Evolutionary conservation across 2,329 filamentous ascomycete species (phyloP).

Genomic region (Fusarium chuoi): DNA sequence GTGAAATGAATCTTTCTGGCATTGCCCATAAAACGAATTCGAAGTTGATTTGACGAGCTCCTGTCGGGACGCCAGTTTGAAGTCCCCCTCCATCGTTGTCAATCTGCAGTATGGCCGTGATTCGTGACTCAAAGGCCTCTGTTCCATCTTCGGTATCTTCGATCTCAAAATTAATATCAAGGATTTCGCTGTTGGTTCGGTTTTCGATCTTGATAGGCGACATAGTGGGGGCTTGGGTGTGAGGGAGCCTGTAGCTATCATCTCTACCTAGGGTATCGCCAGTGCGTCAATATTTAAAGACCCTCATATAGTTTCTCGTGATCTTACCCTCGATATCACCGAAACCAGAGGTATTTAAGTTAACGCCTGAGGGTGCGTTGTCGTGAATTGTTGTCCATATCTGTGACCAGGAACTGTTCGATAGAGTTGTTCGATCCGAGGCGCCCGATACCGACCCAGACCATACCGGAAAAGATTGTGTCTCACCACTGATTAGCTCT

Average conservation of each 20-base stretch:
- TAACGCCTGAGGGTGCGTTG: neutral
- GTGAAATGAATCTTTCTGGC: neutral
- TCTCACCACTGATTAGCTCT: neutral
- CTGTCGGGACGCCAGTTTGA: neutral
- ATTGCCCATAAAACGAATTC: neutral
- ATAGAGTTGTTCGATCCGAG: neutral
- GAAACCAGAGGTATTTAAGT: rapidly evolving
- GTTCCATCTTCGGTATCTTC: neutral
- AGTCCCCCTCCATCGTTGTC: neutral
- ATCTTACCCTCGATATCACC: rapidly evolving
- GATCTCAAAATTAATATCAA: neutral
- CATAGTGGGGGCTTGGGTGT: neutral
- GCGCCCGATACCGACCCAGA: rapidly evolving
- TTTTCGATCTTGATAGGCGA: neutral
- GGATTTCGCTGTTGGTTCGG: neutral
- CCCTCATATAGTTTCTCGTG: neutral
- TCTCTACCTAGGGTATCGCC: neutral
- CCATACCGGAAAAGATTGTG: neutral
- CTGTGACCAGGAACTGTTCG: neutral
- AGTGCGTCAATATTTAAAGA: neutral
- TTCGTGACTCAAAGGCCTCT: neutral
- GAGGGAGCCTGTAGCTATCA: neutral
- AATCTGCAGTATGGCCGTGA: neutral
- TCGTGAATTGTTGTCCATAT: neutral
- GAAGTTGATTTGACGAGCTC: neutral